Evolutionary conservation across 164 flowering plant species (phyloP).

Genomic region (Aristolochia californica): DNA sequence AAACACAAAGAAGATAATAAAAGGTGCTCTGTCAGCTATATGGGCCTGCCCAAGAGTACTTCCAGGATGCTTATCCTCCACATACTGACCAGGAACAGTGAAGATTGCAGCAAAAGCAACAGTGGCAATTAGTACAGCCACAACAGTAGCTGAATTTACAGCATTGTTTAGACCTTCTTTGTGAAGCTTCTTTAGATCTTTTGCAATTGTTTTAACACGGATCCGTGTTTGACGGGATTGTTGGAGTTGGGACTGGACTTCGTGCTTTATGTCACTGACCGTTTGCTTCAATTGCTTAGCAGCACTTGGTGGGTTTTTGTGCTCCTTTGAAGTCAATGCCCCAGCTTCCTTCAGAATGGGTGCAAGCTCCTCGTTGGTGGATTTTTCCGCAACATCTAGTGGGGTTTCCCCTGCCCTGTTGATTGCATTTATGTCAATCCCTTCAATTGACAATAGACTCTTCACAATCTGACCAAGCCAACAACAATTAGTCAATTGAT

Average conservation of each 20-base stretch:
- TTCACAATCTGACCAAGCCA: slow-evolving; percentile 42
- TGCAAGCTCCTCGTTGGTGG: slow-evolving; percentile 41
- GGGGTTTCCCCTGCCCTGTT: slow-evolving; percentile 75
- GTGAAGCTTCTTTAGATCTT: slow-evolving; percentile 75
- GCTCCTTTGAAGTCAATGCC: slow-evolving; percentile 54
- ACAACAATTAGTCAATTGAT: no score
- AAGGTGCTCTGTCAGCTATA: slow-evolving; percentile 53
- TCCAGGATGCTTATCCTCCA: slow-evolving; percentile 21
- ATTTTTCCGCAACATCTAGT: slow-evolving; percentile 76
- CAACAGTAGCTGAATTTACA: slow-evolving; percentile 81
- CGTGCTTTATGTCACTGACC: slow-evolving; percentile 93
- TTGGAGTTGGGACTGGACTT: slow-evolving; percentile 78
- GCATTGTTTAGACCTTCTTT: slow-evolving; percentile 93
- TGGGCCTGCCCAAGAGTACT: slow-evolving; percentile 57
- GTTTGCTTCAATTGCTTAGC: slow-evolving; percentile 91
- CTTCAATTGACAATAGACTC: slow-evolving; percentile 46
- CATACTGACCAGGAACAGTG: slow-evolving; percentile 84
- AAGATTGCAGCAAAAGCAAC: slow-evolving; percentile 98
- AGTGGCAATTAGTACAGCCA: slow-evolving; percentile 94
- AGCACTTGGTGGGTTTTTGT: slow-evolving; percentile 56
- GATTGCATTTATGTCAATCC: slow-evolving; percentile 45
- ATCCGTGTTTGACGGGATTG: slow-evolving; percentile 74
- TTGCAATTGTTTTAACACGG: slow-evolving; percentile 70
- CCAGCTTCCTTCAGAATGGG: slow-evolving; percentile 51
- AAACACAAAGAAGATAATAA: slow-evolving; percentile 61